These are phyloP conservation scores for Chlamydomonas schloesseri DNA, from an alignment of 139 green algal genomes.

Conservation along the genomic window DNA sequence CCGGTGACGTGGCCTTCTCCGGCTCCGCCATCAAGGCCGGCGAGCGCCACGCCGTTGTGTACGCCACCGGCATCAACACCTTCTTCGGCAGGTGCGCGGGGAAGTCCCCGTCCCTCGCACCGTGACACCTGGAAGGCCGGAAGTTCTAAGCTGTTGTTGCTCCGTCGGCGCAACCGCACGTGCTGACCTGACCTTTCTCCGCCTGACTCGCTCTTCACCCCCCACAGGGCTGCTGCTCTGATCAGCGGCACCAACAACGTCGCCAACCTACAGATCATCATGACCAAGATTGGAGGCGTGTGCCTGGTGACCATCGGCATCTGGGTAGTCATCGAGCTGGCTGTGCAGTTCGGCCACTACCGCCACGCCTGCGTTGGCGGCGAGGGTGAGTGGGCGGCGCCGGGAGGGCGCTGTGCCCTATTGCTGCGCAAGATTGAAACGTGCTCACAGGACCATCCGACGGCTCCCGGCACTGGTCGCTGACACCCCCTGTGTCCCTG, in stretches of 20 bases:
- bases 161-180: too few species aligned
- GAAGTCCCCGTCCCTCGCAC: too few species aligned
- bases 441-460: too few species aligned
- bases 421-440: too few species aligned
- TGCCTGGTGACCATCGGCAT: slow-evolving; percentile 88
- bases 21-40: slow-evolving; percentile 92
- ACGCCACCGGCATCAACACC: slow-evolving; percentile 85
- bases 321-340: slow-evolving; percentile 83
- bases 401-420: too few species aligned
- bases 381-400: slow-evolving; percentile 58
- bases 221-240: slow-evolving; percentile 78
- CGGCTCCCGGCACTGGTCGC: too few species aligned
- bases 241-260: slow-evolving; percentile 82
- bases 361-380: slow-evolving; percentile 70
- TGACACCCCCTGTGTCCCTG: too few species aligned
- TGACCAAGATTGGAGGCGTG: slow-evolving; percentile 86
- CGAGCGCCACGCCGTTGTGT: slow-evolving; percentile 86
- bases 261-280: slow-evolving; percentile 89
- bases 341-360: slow-evolving; percentile 83
- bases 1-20: slow-evolving; percentile 81
- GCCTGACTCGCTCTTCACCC: neutral
- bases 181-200: too few species aligned
- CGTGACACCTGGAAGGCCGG: too few species aligned
- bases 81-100: slow-evolving; percentile 80
- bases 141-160: too few species aligned